Conservation (phyloP, 352 stramenopile genomes). For the Plasmopara viticola region DNA sequence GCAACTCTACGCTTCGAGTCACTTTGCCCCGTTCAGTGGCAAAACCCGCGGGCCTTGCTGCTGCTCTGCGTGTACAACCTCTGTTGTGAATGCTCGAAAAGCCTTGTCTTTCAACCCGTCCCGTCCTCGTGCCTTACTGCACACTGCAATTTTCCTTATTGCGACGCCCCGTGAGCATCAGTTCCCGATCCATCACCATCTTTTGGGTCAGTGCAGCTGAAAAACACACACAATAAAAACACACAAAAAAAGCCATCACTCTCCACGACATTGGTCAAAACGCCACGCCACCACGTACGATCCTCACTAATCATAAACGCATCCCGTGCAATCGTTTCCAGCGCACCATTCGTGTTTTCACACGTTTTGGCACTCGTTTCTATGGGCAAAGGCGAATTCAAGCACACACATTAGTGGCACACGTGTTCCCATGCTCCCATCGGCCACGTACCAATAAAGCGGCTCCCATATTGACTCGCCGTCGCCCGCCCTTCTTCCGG, state of each 20-base stretch:
- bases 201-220: slow-evolving; percentile 72
- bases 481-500: slow-evolving; percentile 73
- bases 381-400: no score
- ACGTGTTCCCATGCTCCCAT: no score
- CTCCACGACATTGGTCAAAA: no score
- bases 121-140: slow-evolving; percentile 27
- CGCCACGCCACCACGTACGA: slow-evolving; percentile 37
- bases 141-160: slow-evolving; percentile 83
- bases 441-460: slow-evolving; percentile 80
- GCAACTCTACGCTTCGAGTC: not conserved
- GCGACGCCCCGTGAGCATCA: slow-evolving; percentile 55
- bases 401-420: no score
- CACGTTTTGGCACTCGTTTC: slow-evolving; percentile 87
- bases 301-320: slow-evolving; percentile 83
- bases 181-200: slow-evolving; percentile 73
- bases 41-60: not conserved
- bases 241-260: not conserved
- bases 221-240: slow-evolving; percentile 7
- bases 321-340: slow-evolving; percentile 83
- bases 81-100: slow-evolving; percentile 36
- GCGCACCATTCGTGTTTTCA: slow-evolving; percentile 78
- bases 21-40: slow-evolving; percentile 1
- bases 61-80: slow-evolving; percentile 32
- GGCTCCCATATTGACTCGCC: slow-evolving; percentile 78
- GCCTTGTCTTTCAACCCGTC: slow-evolving; percentile 21